These are phyloP conservation scores for Cudoniella acicularis DNA, from an alignment of 495 filamentous ascomycete species.

Conservation along the genomic window DNA sequence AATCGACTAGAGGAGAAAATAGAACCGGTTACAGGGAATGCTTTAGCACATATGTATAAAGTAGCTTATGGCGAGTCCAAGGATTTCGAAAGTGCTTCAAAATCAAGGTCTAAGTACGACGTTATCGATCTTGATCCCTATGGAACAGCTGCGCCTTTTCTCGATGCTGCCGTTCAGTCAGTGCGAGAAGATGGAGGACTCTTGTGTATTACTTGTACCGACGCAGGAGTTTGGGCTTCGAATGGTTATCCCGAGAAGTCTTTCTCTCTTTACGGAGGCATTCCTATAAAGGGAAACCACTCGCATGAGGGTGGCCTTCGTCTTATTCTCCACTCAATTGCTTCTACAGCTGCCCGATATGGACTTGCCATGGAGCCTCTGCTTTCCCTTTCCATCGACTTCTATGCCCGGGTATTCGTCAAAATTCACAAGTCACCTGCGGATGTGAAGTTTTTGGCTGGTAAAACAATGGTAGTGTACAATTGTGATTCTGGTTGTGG, in stretches of 20 bases:
- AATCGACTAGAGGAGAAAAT: constrained; percentile 72
- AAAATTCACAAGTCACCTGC: constrained; percentile 71
- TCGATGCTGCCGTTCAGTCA: constrained; percentile 84
- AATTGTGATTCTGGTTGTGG: constrained; percentile 87
- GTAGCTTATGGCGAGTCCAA: constrained; percentile 42
- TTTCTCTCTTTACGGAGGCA: constrained; percentile 84
- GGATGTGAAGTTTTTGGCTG: constrained; percentile 82
- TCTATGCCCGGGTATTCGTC: constrained; percentile 89
- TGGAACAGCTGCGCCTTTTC: constrained; percentile 83
- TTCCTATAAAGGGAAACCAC: constrained; percentile 75
- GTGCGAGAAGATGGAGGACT: constrained; percentile 80
- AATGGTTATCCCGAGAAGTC: constrained; percentile 90
- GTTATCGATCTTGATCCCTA: constrained; percentile 98
- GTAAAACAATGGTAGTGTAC: constrained; percentile 91
- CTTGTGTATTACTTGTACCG: constrained; percentile 93
- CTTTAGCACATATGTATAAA: constrained; percentile 84
- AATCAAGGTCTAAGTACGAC: constrained; percentile 59
- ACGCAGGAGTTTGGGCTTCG: constrained; percentile 91
- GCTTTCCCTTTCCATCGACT: constrained; percentile 90
- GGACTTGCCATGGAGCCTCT: constrained; percentile 90
- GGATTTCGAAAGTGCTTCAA: constrained; percentile 24
- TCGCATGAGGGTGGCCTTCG: constrained; percentile 89
- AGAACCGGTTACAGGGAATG: constrained; percentile 69
- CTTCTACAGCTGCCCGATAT: constrained; percentile 75
- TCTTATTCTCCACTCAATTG: constrained; percentile 75